Base-by-base conservation (phyloP, 2,329 filamentous ascomycete species). In the Penicillium nordicum region DNA sequence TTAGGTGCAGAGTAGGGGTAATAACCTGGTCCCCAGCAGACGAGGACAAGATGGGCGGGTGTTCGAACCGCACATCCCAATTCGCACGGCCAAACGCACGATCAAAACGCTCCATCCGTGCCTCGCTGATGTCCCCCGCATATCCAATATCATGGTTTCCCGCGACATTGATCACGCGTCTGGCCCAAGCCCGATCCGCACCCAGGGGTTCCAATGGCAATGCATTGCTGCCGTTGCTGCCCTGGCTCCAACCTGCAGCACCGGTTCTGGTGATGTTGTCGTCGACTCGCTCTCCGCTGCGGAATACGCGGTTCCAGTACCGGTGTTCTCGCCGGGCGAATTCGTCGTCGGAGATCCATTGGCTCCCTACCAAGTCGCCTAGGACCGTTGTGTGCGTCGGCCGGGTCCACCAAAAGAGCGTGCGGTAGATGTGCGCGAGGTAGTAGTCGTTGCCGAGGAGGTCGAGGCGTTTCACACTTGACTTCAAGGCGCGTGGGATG, bases 71-170 rank as follows among this genome's bases (percentile, higher is more conserved):
- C 11, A 96, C 82, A 69, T 96, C 92, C 82, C 96, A 99, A 72
- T 97, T 96, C 18, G 89, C 85, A 62, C 86, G 89, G 55, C 94
- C 94, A 76, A 96, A 99, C 1, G 84, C 83, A 23, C 82, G 80
- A 75, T 96, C 92, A 70, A 97, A 99, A 1, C 94, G 84, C 29
- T 84, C 79, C 53, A 97, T 80, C 4, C 92, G 85, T 59, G 85
- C 80, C n/a, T 81, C 76, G 40, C 88, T 91, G 59, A 97, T 82
- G 72, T 99, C 94, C 3, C 94, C 94, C 0, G 92, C 91, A 71
- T 99, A 99, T 34, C 94, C 94, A 68, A 99, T 87, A 72, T 99
- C 94, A 71, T 99, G 94, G 69, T 99, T 99, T 1, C 94, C 94
- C 0, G 87, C 92, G 27, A 97, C 85, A 64, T 96, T 95, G 71